Percentiles rank a stretch among this genome's conserved stretches.
These are phyloP conservation scores for Nakataea oryzae DNA, from an alignment of 2,329 filamentous ascomycete genomes.

Conservation along the genomic window DNA sequence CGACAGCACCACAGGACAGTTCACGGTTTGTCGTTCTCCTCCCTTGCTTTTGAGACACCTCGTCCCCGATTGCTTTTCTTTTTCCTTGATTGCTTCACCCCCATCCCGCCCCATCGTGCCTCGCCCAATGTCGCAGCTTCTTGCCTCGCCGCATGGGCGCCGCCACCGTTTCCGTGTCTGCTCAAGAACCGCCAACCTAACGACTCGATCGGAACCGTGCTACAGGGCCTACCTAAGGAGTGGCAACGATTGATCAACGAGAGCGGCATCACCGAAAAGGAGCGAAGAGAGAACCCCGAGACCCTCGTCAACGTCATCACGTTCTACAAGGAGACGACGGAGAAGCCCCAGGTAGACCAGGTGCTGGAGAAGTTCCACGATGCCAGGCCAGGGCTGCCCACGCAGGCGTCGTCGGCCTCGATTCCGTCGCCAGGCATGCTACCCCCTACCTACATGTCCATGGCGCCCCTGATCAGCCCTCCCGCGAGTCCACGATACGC, in stretches of 20 bases:
- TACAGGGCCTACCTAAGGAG: slow-evolving; percentile 85
- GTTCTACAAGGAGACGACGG: slow-evolving; percentile 93
- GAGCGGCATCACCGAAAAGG: slow-evolving; percentile 91
- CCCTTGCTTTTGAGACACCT: not conserved
- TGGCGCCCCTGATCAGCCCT: slow-evolving; percentile 60
- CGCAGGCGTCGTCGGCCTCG: slow-evolving; percentile 31
- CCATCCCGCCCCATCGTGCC: slow-evolving; percentile 8
- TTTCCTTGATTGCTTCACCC: slow-evolving; percentile 4
- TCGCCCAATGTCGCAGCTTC: not conserved
- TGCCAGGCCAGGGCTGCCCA: slow-evolving; percentile 48
- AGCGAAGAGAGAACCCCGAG: slow-evolving; percentile 90
- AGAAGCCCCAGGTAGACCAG: slow-evolving; percentile 69
- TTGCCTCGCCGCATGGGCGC: not conserved
- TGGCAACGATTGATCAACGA: slow-evolving; percentile 95
- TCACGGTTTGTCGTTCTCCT: slow-evolving; percentile 59
- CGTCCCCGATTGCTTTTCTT: not conserved
- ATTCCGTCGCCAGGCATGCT: slow-evolving; percentile 40
- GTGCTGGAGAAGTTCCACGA: slow-evolving; percentile 96
- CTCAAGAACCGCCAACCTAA: not conserved
- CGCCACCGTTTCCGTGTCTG: not conserved
- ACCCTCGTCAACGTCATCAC: slow-evolving; percentile 92
- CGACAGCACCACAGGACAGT: slow-evolving; percentile 91
- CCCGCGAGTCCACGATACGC: slow-evolving; percentile 81
- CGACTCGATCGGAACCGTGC: not conserved
- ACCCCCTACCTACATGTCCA: slow-evolving; percentile 44